Evolutionary conservation across 1,284 basidiomycete species (phyloP).

Genomic region (Sporisorium reilianum): DNA sequence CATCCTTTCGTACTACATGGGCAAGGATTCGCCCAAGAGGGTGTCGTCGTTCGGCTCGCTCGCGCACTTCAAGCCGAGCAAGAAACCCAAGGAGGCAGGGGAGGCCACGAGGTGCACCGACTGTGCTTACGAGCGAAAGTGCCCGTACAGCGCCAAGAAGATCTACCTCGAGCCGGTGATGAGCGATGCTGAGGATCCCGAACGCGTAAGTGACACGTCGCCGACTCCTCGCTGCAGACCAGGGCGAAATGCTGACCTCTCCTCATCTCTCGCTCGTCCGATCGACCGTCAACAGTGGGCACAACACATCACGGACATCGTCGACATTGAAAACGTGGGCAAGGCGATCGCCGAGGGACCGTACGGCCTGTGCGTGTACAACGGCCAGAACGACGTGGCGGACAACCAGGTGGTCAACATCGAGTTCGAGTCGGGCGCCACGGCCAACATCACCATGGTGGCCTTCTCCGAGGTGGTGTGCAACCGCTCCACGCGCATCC

Average conservation of each 20-base stretch:
- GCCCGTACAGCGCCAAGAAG: constrained; percentile 43
- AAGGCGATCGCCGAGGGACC: constrained; percentile 38
- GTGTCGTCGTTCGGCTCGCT: constrained; percentile 38
- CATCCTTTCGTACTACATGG: constrained; percentile 46
- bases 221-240: neutral
- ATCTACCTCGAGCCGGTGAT: constrained; percentile 38
- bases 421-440: constrained; percentile 36
- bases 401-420: constrained; percentile 49
- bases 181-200: constrained; percentile 26
- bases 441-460: constrained; percentile 41
- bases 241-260: constrained; percentile 8
- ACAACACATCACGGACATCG: constrained; percentile 31
- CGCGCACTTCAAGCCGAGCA: constrained; percentile 38
- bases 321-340: constrained; percentile 39
- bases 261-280: neutral
- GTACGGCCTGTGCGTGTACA: constrained; percentile 41
- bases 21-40: constrained; percentile 23
- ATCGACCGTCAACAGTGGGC: constrained; percentile 22
- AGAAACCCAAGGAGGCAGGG: constrained; percentile 39
- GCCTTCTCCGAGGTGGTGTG: constrained; percentile 40
- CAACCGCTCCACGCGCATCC: constrained; percentile 42
- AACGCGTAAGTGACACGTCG: constrained; percentile 22
- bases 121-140: constrained; percentile 36
- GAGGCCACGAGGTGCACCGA: constrained; percentile 38
- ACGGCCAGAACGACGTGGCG: constrained; percentile 40